Conservation (phyloP, 1,284 basidiomycete species). For the Pholiota adiposa region DNA sequence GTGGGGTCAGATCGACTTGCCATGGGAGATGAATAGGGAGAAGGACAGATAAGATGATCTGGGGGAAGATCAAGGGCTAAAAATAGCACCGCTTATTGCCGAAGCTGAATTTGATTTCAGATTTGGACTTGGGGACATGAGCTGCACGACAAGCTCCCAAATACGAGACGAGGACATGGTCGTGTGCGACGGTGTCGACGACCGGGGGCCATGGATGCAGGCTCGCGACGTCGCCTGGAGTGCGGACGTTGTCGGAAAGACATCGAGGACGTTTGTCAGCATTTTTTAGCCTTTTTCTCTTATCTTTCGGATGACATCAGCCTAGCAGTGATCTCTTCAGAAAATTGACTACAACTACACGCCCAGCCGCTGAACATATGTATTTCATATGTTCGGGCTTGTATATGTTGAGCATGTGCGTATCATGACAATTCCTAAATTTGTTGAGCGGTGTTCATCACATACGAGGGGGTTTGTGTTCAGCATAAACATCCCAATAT, state of each 20-base stretch:
- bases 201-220: neutral
- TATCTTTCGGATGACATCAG: slow-evolving; percentile 1
- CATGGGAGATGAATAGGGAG: slow-evolving; percentile 11
- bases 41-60: neutral
- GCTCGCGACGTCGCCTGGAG: neutral
- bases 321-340: neutral
- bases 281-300: neutral
- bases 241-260: neutral
- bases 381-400: too few relatives aligned
- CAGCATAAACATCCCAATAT: too few relatives aligned
- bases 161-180: neutral
- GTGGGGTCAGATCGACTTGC: neutral
- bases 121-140: neutral
- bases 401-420: too few relatives aligned
- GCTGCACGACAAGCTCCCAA: neutral
- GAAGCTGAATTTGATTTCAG: neutral
- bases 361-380: too few relatives aligned
- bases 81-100: neutral
- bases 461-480: too few relatives aligned
- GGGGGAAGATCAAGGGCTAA: slow-evolving; percentile 2
- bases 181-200: neutral
- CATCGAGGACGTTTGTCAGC: neutral
- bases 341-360: neutral
- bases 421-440: too few relatives aligned
- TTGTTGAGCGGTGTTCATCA: too few relatives aligned